A percentile compares a stretch with the other conserved stretches of the same genome.
phyloP scores from a whole-genome alignment of 768 basidiomycete species.

The Pulveroboletus sp. region DNA sequence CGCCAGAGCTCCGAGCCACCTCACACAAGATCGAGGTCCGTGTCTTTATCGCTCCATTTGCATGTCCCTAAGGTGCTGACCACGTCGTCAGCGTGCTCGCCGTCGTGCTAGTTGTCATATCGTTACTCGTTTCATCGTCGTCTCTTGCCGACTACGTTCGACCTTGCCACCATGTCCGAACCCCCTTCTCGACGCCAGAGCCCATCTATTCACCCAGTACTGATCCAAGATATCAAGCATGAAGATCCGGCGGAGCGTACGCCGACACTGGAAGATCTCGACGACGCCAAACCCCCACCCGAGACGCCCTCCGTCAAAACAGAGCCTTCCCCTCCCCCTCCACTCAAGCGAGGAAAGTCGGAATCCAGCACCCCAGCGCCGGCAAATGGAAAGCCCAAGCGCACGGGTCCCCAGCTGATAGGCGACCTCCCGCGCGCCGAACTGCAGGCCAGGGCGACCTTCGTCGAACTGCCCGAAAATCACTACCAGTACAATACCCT shows the following conservation, averaged over 20 bases:
- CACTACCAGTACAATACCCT: conserved; percentile 84
- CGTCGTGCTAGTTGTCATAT: conserved; percentile 17
- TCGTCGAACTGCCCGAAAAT: conserved; percentile 69
- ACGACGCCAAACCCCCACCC: conserved; percentile 25
- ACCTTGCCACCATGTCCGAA: conserved; percentile 29
- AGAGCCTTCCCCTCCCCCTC: conserved; percentile 30
- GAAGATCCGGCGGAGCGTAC: conserved; percentile 8
- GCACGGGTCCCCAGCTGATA: conserved; percentile 62
- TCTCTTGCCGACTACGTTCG: conserved; percentile 17
- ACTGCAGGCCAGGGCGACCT: conserved; percentile 65
- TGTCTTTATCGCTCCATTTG: conserved; percentile 6
- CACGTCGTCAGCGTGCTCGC: conserved; percentile 8
- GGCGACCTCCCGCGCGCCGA: conserved; percentile 75
- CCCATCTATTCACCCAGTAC: conserved; percentile 16
- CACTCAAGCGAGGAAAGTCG: conserved; percentile 31
- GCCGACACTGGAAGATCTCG: conserved; percentile 19
- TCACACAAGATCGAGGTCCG: conserved; percentile 23
- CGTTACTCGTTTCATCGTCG: conserved; percentile 24
- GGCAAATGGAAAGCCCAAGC: conserved; percentile 34
- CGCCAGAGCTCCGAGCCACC: conserved; percentile 11
- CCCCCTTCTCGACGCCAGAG: conserved; percentile 28
- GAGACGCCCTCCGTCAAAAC: conserved; percentile 28
- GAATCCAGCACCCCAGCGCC: conserved; percentile 36
- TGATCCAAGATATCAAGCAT: conserved; percentile 11
- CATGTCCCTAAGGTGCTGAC: conserved; percentile 12